phyloP scores from a whole-genome alignment of 768 basidiomycete genomes.

The Panus rudis region DNA sequence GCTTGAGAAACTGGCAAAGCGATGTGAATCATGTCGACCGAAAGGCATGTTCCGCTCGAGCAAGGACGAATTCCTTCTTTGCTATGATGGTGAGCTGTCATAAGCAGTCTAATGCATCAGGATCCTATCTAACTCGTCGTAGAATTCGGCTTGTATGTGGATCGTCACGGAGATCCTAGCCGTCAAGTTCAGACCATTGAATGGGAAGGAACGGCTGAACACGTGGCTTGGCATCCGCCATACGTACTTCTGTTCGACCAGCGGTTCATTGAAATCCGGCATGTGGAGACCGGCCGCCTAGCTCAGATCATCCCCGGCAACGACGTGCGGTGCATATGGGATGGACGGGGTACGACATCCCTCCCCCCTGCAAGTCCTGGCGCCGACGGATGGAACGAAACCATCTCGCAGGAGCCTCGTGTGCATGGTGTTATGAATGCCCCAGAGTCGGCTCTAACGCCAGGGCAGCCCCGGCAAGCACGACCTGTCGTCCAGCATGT shows the following conservation, averaged over 20 bases:
- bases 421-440: slow-evolving; percentile 85
- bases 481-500: slow-evolving; percentile 64
- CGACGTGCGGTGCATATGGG: slow-evolving; percentile 85
- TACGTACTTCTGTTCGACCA: slow-evolving; percentile 84
- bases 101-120: not conserved
- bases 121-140: slow-evolving; percentile 4
- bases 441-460: slow-evolving; percentile 24
- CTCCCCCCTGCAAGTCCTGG: slow-evolving; percentile 30
- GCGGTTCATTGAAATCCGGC: slow-evolving; percentile 86
- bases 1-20: slow-evolving; percentile 63
- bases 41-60: slow-evolving; percentile 86
- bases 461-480: slow-evolving; percentile 33
- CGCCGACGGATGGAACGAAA: slow-evolving; percentile 38
- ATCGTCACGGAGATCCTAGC: slow-evolving; percentile 85
- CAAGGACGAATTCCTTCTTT: slow-evolving; percentile 84
- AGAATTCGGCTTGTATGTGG: slow-evolving; percentile 92
- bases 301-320: slow-evolving; percentile 77
- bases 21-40: slow-evolving; percentile 75
- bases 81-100: slow-evolving; percentile 65
- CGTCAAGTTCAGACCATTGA: slow-evolving; percentile 69
- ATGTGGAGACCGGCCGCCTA: slow-evolving; percentile 72
- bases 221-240: slow-evolving; percentile 83
- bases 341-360: slow-evolving; percentile 53
- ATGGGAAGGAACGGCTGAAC: slow-evolving; percentile 91
- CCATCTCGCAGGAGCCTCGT: slow-evolving; percentile 67